phyloP scores from a whole-genome alignment of 2,329 filamentous ascomycete genomes.

The Ophiostoma quercus region DNA sequence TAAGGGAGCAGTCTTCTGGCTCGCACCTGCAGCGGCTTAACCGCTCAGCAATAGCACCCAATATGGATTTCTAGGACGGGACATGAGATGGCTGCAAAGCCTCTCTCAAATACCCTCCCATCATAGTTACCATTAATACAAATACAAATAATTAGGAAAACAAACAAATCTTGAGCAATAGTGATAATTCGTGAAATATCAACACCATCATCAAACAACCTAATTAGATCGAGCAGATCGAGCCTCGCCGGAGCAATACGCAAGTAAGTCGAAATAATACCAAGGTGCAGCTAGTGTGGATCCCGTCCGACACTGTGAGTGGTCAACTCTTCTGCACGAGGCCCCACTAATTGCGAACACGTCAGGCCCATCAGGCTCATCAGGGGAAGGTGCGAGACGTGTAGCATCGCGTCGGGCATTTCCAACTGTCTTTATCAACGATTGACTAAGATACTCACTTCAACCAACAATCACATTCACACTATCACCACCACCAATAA shows the following conservation, averaged over 20 bases:
- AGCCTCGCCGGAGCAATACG: background rate
- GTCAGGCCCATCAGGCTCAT: background rate
- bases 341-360: background rate
- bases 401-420: background rate
- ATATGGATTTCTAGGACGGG: background rate
- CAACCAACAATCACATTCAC: background rate
- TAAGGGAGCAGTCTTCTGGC: constrained; percentile 28
- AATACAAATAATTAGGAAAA: background rate
- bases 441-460: background rate
- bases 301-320: background rate
- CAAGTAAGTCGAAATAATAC: background rate
- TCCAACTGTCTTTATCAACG: background rate
- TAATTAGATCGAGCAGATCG: background rate
- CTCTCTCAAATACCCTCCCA: background rate
- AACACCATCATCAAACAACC: background rate
- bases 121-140: constrained; percentile 7
- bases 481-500: background rate
- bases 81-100: background rate
- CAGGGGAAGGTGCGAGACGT: background rate
- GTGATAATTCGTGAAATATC: background rate
- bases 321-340: background rate
- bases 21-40: background rate
- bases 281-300: background rate
- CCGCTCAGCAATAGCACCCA: background rate
- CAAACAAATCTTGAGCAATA: background rate